Evolutionary conservation across 257 asterid genomes (phyloP).

Genomic region (Solanum raphanifolium): DNA sequence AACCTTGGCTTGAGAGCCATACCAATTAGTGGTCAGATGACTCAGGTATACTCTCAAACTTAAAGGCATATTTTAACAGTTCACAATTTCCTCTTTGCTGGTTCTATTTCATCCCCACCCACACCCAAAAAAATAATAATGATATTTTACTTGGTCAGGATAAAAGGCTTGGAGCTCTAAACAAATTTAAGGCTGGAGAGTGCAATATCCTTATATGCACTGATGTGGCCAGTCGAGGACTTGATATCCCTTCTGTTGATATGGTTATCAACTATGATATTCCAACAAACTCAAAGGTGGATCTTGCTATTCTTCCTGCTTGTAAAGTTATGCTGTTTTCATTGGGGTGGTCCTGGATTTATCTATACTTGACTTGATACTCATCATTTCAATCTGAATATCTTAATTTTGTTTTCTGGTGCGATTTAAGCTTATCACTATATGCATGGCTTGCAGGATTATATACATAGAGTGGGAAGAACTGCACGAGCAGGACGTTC

Average conservation of each 20-base stretch:
- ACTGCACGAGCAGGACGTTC: conserved; percentile 98
- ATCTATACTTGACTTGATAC: not conserved
- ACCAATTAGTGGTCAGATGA: conserved; percentile 96
- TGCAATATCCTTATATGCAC: conserved; percentile 82
- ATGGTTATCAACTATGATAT: conserved; percentile 87
- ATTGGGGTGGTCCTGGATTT: not conserved
- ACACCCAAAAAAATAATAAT: not conserved
- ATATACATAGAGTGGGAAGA: conserved; percentile 96
- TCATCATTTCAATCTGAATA: not conserved
- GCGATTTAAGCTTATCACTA: not conserved
- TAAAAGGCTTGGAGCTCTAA: conserved; percentile 81
- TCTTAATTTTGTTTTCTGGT: not conserved
- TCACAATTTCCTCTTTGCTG: not conserved
- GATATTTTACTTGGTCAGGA: conserved; percentile 27
- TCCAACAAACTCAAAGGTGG: conserved; percentile 86
- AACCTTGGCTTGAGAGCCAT: conserved; percentile 78
- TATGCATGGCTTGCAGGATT: conserved; percentile 48
- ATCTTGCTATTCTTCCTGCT: not conserved
- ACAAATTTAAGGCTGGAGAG: conserved; percentile 80
- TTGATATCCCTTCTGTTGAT: conserved; percentile 88
- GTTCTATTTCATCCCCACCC: not conserved
- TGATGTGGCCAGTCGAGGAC: conserved; percentile 95
- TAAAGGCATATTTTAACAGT: not conserved
- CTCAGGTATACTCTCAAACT: conserved; percentile 42
- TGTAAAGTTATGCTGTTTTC: not conserved